Evolutionary conservation across 148 eudicot genomes (phyloP).

Genomic region (Cornus kousa): DNA sequence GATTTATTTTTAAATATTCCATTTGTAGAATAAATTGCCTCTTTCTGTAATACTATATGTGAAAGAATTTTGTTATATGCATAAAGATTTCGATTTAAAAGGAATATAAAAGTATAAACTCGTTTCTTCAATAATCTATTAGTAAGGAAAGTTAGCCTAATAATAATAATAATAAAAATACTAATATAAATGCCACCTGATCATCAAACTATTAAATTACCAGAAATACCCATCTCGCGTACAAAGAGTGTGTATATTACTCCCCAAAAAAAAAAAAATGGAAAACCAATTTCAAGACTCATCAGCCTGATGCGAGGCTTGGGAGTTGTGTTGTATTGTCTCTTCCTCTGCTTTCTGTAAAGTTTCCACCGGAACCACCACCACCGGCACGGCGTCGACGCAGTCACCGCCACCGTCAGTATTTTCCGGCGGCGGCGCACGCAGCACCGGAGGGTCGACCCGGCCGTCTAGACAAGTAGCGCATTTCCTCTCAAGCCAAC

Average conservation of each 20-base stretch:
- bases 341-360: not conserved
- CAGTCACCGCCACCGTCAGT: not conserved
- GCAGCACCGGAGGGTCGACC: constrained; percentile 17
- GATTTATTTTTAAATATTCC: no score
- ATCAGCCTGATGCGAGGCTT: no score
- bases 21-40: no score
- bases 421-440: not conserved
- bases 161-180: not conserved
- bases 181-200: not conserved
- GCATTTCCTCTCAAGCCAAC: constrained; percentile 34
- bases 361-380: not conserved
- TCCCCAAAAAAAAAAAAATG: no score
- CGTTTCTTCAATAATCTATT: no score
- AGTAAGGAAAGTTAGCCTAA: not conserved
- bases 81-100: no score
- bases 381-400: constrained; percentile 9
- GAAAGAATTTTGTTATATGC: no score
- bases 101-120: no score
- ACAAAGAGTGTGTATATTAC: no score
- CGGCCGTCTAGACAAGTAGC: constrained; percentile 25
- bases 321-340: not conserved
- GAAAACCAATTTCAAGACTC: no score
- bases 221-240: no score
- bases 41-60: no score
- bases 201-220: not conserved